Base-by-base conservation (phyloP, 2,329 filamentous ascomycete species). In the Verticillium nonalfalfae region DNA sequence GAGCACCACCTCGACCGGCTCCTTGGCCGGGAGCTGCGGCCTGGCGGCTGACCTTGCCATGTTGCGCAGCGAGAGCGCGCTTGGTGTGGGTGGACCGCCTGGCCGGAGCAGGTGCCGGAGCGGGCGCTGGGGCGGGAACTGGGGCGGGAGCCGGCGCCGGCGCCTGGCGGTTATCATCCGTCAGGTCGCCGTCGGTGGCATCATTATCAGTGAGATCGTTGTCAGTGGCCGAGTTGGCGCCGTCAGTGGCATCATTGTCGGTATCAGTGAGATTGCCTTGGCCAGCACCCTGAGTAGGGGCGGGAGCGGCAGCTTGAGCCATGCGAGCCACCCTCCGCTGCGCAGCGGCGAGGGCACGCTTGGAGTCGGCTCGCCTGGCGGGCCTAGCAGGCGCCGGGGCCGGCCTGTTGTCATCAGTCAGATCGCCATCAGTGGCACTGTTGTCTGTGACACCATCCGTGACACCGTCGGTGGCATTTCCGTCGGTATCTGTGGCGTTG, bases 1-100 rank as follows among this genome's bases (percentile, higher is more conserved):
- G 56, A 40, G 38, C 60, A 33, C 34, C 58, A 9, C 39, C 39
- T n/a, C n/a, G 39, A 9, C 39, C 39, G 7, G 39, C 39, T 36
- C 73, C 67, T 14, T 56, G 61, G n/a, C 36, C 60, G 14, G 62
- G 64, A n/a, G 62, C 66, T 10, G 45, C 45, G 10, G 45, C 45
- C 18, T 52, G 45, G n/a, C 45, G 45, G 45, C 45, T 52, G 18
- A 11, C n/a, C 45, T 52, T 52, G 45, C 45, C 18, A 18, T 52
- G 4, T 18, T 52, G n/a, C 4, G 18, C n/a, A 10, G n/a, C n/a
- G 18, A 52, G 45, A 26, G 45, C n/a, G 11, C 45, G 45, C 45
- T 52, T 52, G 45, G 18, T 21, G n/a, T 52, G 21, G n/a, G 45
- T 21, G n/a, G 45, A 52, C 21, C 45, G 45, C 45, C 18, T 52